Base-by-base conservation (phyloP, 805 yeast species). In the Schizosaccharomyces cryophilus region DNA sequence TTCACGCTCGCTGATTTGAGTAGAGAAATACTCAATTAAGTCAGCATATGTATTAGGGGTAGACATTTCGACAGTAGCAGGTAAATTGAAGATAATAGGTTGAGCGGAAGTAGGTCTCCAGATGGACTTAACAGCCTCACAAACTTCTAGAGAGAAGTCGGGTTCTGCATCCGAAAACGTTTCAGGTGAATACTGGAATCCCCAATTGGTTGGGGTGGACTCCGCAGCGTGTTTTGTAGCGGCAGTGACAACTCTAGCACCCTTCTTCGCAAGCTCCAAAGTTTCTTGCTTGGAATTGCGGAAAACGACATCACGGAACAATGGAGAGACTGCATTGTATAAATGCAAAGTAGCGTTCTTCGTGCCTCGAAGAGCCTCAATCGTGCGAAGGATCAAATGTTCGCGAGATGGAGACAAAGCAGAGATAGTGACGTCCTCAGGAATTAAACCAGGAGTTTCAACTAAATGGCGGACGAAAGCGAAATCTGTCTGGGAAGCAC, bases 21-120 rank as follows among this genome's bases (percentile, higher is more conserved):
- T 79, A 59, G 80, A 69, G 66, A 85, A 85, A 70, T 78, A 84
- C 74, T 85, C 94, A 63, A 85, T 81, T 75, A 84, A 93, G 69
- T 85, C 94, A 54, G 94, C 94, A 68, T 82, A 85, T 26, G 85
- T 80, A 66, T 85, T 85, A 55, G 94, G 94, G 17, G 87, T 80
- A 21, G 86, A 69, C 80, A 84, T 79, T 72, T 85, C 94, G 21
- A 85, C 90, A 15, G 94, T 85, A 26, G 94, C 93, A 3, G 94
- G 94, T 64, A 85, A 75, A 71, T 85, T 85, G 74, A 85, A 84
- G 64, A 85, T 83, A 64, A 85, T 83, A 59, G 88, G 88, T 63
- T 75, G 74, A 48, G 79, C 82, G 26, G 62, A 76, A 2, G 82
- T 69, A 38, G 93, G 90, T 35, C 70, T 79, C 94, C 94, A 85